phyloP scores from a whole-genome alignment of 139 green algal species.

The Microglena sp. region DNA sequence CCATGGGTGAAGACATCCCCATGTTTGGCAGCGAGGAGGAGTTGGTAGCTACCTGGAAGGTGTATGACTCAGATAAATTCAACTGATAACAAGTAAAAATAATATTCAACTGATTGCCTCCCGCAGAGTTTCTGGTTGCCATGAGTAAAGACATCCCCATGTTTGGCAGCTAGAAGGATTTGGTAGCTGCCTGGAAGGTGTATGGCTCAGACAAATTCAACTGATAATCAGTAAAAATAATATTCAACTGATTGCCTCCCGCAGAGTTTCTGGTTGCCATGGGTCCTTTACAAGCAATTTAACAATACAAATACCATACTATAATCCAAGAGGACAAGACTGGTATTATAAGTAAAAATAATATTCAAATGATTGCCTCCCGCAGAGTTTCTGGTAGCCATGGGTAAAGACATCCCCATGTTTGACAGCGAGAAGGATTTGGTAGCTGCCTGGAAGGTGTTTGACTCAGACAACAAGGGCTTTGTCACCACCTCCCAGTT shows the following conservation, averaged over 20 bases:
- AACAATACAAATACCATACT: too few species aligned
- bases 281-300: too few species aligned
- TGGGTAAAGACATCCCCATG: conserved; percentile 23
- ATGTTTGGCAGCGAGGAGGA: conserved; percentile 36
- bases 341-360: too few species aligned
- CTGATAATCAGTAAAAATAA: too few species aligned
- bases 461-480: conserved; percentile 11
- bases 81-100: too few species aligned
- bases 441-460: conserved; percentile 29
- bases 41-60: conserved; percentile 28
- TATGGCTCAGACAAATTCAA: conserved; percentile 9
- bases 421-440: conserved; percentile 38
- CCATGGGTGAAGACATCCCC: conserved; percentile 25
- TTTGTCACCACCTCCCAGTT: conserved; percentile 34
- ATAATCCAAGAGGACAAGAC: too few species aligned
- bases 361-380: too few species aligned
- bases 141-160: conserved; percentile 26
- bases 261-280: too few species aligned
- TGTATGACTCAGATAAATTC: conserved; percentile 14
- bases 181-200: conserved; percentile 32
- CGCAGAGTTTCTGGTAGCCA: conserved; percentile 29
- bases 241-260: too few species aligned
- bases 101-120: too few species aligned
- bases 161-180: conserved; percentile 33
- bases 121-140: conserved; percentile 27